Conservation (phyloP, 106 monocot species). For the Amphibolis antarctica region DNA sequence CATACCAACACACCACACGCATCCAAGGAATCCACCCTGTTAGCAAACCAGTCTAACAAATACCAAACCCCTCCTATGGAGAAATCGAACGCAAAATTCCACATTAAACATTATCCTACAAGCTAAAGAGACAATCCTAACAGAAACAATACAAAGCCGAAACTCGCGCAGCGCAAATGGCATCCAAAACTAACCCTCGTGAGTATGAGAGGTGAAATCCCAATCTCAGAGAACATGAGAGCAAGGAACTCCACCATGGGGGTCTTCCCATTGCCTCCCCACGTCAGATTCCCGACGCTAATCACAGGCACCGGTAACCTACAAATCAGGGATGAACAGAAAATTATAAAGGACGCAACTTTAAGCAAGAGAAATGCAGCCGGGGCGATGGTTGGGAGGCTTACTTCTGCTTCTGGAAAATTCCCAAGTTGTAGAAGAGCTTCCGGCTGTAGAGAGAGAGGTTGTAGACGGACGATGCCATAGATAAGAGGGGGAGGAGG, state of each 20-base stretch:
- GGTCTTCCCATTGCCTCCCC: slow-evolving; percentile 95
- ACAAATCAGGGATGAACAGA: not conserved
- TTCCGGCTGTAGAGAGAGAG: slow-evolving; percentile 38
- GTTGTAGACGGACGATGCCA: slow-evolving; percentile 36
- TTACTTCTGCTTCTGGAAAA: slow-evolving; percentile 33
- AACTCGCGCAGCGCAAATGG: too few species aligned
- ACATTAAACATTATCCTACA: not conserved
- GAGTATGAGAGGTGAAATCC: slow-evolving; percentile 54
- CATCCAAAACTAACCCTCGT: slow-evolving; percentile 33
- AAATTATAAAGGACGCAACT: not conserved
- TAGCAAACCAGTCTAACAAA: too few species aligned
- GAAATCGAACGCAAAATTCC: not conserved
- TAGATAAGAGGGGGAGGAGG: slow-evolving; percentile 49
- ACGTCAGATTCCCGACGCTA: slow-evolving; percentile 75
- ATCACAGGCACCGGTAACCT: slow-evolving; percentile 77
- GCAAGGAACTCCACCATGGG: slow-evolving; percentile 73
- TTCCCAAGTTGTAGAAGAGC: slow-evolving; percentile 22
- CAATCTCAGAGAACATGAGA: slow-evolving; percentile 23
- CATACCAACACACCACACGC: too few species aligned
- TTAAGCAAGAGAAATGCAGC: not conserved
- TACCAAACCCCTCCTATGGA: too few species aligned
- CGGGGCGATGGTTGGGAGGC: not conserved
- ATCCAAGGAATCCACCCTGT: too few species aligned
- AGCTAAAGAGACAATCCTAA: not conserved
- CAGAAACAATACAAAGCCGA: too few species aligned